Conservation (phyloP, 2,329 filamentous ascomycete genomes). For the Sarocladium strictum region DNA sequence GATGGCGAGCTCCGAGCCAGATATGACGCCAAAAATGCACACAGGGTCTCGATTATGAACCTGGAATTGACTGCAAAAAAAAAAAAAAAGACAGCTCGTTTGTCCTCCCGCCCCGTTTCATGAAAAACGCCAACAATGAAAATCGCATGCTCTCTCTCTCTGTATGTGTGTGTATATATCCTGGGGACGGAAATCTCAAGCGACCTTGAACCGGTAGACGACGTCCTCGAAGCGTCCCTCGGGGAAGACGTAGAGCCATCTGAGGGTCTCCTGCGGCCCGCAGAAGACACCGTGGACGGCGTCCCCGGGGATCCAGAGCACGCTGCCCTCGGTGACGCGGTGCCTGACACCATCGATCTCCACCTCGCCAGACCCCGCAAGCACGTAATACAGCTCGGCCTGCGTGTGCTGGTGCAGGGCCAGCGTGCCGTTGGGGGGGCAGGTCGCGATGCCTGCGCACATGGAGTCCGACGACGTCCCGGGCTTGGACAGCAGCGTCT, state of each 20-base stretch:
- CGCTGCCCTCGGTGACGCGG: constrained; percentile 13
- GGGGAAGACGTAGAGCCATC: constrained; percentile 19
- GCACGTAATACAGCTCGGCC: constrained; percentile 20
- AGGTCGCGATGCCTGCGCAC: constrained; percentile 17
- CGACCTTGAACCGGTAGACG: constrained; percentile 16
- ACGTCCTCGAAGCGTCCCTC: constrained; percentile 19
- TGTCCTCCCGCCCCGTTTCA: too few relatives aligned
- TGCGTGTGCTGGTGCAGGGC: constrained; percentile 20
- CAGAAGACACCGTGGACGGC: constrained; percentile 20
- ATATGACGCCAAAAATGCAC: too few relatives aligned
- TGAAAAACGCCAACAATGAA: too few relatives aligned
- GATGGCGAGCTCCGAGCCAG: too few relatives aligned
- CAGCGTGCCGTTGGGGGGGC: constrained; percentile 16
- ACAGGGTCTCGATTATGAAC: too few relatives aligned
- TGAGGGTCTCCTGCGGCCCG: constrained; percentile 11
- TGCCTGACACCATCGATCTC: constrained; percentile 15
- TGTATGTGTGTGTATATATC: too few relatives aligned
- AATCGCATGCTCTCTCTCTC: too few relatives aligned
- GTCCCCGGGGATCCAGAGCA: constrained; percentile 19
- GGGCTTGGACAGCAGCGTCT: constrained; percentile 17
- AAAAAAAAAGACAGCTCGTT: too few relatives aligned
- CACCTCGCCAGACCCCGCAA: constrained; percentile 17
- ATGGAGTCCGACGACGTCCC: constrained; percentile 13
- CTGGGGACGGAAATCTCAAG: too few relatives aligned
- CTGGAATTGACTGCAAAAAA: too few relatives aligned